Evolutionary conservation across 2,329 filamentous ascomycete genomes (phyloP).

Genomic region (Venturia oleaginea): DNA sequence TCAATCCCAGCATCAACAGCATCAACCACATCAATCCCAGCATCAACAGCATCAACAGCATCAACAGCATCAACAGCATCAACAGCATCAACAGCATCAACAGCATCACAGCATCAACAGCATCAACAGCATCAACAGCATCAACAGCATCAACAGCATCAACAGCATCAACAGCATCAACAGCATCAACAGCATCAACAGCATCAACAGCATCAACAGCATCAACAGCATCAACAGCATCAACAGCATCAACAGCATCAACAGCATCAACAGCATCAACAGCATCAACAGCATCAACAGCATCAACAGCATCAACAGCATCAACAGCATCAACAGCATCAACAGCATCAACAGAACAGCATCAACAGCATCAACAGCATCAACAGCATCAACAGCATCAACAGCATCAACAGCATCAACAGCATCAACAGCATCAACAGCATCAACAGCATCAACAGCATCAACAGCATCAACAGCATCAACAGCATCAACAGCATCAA

Average conservation of each 20-base stretch:
- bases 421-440: background rate
- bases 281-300: background rate
- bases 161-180: background rate
- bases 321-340: background rate
- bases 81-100: background rate
- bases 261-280: background rate
- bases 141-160: background rate
- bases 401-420: background rate
- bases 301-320: background rate
- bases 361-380: background rate
- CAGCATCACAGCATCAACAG: background rate
- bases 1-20: background rate
- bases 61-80: background rate
- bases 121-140: background rate
- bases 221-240: background rate
- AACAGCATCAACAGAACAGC: background rate
- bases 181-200: background rate
- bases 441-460: background rate
- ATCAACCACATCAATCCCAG: background rate
- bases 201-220: background rate
- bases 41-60: background rate
- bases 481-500: background rate
- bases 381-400: background rate
- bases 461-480: background rate
- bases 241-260: background rate